phyloP scores from a whole-genome alignment of 2,329 filamentous ascomycete genomes.

The Berkeleyomyces rouxiae region DNA sequence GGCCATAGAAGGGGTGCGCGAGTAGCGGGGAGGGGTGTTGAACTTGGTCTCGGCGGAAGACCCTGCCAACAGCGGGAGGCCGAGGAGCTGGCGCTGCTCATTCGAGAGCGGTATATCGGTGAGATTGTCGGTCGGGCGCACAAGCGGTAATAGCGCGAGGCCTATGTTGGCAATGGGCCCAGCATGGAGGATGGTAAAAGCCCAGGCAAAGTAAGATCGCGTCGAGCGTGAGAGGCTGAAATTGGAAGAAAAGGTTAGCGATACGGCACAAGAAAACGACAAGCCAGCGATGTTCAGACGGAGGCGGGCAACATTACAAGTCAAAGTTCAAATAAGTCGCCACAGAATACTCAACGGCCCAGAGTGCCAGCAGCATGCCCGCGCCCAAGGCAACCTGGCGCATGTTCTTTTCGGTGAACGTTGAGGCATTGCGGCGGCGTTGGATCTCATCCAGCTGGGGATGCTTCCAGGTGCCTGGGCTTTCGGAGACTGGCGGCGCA shows the following conservation, averaged over 20 bases:
- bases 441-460: constrained; percentile 79
- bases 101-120: constrained; percentile 81
- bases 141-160: constrained; percentile 53
- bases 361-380: constrained; percentile 27
- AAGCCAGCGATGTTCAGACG: not conserved
- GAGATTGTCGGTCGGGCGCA: constrained; percentile 56
- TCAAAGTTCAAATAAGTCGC: constrained; percentile 23
- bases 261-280: constrained; percentile 5
- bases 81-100: constrained; percentile 50
- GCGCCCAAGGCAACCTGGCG: constrained; percentile 53
- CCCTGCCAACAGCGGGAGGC: constrained; percentile 59
- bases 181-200: constrained; percentile 33
- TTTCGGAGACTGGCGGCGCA: constrained; percentile 26
- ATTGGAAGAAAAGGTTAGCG: not conserved
- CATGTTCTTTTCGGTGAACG: constrained; percentile 64
- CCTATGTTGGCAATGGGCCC: constrained; percentile 54
- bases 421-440: constrained; percentile 58
- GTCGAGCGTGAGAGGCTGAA: constrained; percentile 10
- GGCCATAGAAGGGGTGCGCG: constrained; percentile 51
- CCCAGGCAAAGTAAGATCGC: constrained; percentile 20
- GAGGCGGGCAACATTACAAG: constrained; percentile 22
- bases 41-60: constrained; percentile 40
- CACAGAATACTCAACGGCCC: constrained; percentile 22
- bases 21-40: constrained; percentile 76
- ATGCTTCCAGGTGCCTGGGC: constrained; percentile 76